Base-by-base conservation (phyloP, 805 yeast species). In the Yarrowia divulgata region DNA sequence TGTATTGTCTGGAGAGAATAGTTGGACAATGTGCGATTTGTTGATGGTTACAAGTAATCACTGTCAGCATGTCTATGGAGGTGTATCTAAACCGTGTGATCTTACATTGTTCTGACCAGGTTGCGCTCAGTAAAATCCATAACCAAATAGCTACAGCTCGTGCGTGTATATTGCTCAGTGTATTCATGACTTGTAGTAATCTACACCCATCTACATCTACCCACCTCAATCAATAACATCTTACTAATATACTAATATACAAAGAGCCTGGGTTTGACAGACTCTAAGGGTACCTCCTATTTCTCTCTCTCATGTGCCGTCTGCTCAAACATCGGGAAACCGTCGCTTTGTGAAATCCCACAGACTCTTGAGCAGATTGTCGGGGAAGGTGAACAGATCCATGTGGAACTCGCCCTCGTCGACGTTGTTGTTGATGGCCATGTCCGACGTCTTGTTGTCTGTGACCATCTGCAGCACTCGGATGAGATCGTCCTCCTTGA, bases 381-480 rank as follows among this genome's bases (percentile, higher is more conserved):
- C 98, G 23, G 98, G 98, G 73, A 94, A 83, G 35, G 98, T 93
- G 79, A 87, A 93, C 74, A 94, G 85, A 80, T 94, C 99, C 91
- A 94, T 91, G 68, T 97, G 92, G 79, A 95, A 94, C 81, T 95
- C 98, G 67, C 99, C 99, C 75, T 91, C 94, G 71, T 94, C 98
- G 64, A 91, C 93, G 75, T 94, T 97, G 78, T 95, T 94, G 77
- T 93, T 93, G 74, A 94, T 90, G 79, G 90, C 93, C 97, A 94
- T 94, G 62, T 94, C 98, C 55, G 91, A 87, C 6, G 98, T 92
- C 77, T 91, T 87, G 81, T 95, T 95, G 78, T 94, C 98, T 54
- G 97, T 93, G 49, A 94, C 95, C 97, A 94, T 93, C 80, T 94
- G 98, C 69, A 94, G 98, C 62, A 95, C 95, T 42, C 93, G 96